These are phyloP conservation scores for Lentinula lateritia DNA, from an alignment of 768 basidiomycete genomes.

Conservation along the genomic window DNA sequence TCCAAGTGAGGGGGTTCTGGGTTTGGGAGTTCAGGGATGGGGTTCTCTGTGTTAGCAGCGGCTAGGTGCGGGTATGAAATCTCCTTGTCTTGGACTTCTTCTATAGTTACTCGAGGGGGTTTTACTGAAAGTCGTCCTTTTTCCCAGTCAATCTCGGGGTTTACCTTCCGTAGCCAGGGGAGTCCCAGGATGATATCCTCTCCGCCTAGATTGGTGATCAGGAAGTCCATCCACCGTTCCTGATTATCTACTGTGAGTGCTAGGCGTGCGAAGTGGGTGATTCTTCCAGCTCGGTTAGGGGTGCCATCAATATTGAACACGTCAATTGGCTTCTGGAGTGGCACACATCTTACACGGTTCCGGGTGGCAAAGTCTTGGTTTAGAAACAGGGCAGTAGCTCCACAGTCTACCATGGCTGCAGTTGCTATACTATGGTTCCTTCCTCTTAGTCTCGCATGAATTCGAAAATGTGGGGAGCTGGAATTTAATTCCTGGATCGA, in stretches of 20 bases:
- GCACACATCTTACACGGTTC: no score
- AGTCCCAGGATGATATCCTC: neutral
- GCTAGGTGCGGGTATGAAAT: no score
- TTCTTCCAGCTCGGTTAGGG: neutral
- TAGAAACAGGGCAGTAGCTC: no score
- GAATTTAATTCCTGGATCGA: no score
- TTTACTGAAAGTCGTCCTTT: neutral
- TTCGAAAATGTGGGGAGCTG: no score
- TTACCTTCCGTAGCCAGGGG: neutral
- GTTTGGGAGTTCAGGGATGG: no score
- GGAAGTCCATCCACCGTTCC: neutral
- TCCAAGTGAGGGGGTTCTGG: neutral
- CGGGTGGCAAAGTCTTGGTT: no score
- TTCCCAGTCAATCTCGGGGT: neutral
- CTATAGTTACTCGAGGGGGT: neutral
- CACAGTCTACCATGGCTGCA: no score
- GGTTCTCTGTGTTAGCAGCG: no score
- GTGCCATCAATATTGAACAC: neutral
- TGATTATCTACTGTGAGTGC: constrained; percentile 6
- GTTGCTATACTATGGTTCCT: no score
- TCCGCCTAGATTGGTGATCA: neutral
- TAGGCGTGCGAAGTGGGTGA: neutral
- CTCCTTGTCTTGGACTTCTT: neutral
- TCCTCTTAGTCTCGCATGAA: no score
- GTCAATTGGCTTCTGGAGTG: constrained; percentile 15